Evolutionary conservation across 768 basidiomycete species (phyloP).

Genomic region (Termitomyces sp.): DNA sequence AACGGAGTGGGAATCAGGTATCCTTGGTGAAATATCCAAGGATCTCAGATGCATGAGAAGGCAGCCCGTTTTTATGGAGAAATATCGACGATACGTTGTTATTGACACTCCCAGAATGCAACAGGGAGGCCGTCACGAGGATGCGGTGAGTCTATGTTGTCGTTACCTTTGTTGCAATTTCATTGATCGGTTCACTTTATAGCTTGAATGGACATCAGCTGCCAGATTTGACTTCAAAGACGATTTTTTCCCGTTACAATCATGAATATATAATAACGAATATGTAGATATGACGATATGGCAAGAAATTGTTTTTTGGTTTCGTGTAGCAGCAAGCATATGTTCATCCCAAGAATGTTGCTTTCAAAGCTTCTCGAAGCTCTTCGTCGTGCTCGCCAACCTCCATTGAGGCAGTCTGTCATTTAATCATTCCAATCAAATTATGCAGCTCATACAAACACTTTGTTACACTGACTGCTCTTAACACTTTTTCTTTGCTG

Average conservation of each 20-base stretch:
- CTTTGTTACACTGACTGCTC: slow-evolving; percentile 17
- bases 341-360: slow-evolving; percentile 11
- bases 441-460: neutral
- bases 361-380: slow-evolving; percentile 14
- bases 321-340: no score
- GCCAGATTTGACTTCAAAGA: slow-evolving; percentile 56
- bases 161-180: neutral
- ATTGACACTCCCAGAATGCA: slow-evolving; percentile 38
- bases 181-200: neutral
- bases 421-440: neutral
- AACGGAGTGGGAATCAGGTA: slow-evolving; percentile 28
- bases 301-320: no score
- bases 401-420: slow-evolving; percentile 14
- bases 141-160: slow-evolving; percentile 50
- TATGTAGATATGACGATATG: neutral
- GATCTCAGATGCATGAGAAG: slow-evolving; percentile 53
- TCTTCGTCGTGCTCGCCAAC: slow-evolving; percentile 18
- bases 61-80: slow-evolving; percentile 59
- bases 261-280: neutral
- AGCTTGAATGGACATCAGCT: slow-evolving; percentile 57
- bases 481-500: slow-evolving; percentile 66
- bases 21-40: slow-evolving; percentile 43
- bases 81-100: slow-evolving; percentile 65
- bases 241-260: slow-evolving; percentile 38
- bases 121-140: slow-evolving; percentile 18